Evolutionary conservation across 176 grass and related monocot species (phyloP), one percentile per base, ranked within the genome.

Genomic region (Lolium multiflorum): DNA sequence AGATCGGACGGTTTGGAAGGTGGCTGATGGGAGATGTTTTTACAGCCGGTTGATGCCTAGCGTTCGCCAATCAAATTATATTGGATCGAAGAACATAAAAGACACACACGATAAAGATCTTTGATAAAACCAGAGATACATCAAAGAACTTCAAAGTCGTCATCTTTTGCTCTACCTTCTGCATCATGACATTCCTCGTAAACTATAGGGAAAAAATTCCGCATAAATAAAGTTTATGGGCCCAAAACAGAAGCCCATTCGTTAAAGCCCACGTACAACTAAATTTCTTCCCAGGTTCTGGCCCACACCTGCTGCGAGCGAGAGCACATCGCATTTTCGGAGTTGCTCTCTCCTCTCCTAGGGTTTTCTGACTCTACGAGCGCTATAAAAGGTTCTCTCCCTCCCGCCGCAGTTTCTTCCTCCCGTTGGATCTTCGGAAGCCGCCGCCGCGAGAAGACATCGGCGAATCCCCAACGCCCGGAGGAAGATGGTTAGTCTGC

Each of bases 401-500:
- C 77, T 26, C 1, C 5, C 52, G 62, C 81, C 7, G 43, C 55
- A 64, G 52, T 43, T 72, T 46, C 43, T 84, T 73, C 44, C 25
- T 35, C 65, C 80, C 6, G 76, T 72, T 18, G 41, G 65, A 80
- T 81, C 58, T 24, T 35, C 4, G 78, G 58, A n/a, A 24, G 26
- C 61, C 48, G 48, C 48, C 48, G 48, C 48, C 48, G 77, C 58
- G 46, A 48, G 76, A 50, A 50, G 58, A 60, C 18, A 25, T 67
- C 39, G 51, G 4, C 61, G 24, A 52, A 9, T 15, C 13, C 49
- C 25, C 12, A 78, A 9, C 18, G 4, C 16, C 41, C 6, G 26
- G 57, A 25, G 65, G 47, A 89, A 81, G 88, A 89, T 85, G 88
- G 83, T 89, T 86, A 75, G 13, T 50, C 47, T 18, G 18, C 1